Percentiles rank a stretch among this genome's conserved stretches.
phyloP scores from a whole-genome alignment of 2,329 filamentous ascomycete genomes.

The Phialophora macrospora region DNA sequence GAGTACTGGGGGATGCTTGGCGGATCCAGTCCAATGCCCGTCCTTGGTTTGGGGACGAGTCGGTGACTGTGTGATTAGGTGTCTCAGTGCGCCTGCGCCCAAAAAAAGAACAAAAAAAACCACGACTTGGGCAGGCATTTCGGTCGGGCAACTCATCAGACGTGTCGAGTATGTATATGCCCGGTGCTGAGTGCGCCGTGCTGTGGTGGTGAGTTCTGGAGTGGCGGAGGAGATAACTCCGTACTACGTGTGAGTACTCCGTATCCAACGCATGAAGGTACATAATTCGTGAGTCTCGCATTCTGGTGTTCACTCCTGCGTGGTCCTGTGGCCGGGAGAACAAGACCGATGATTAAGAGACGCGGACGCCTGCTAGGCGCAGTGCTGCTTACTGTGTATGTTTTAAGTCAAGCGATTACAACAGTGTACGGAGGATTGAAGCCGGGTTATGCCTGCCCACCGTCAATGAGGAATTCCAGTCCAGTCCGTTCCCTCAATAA shows the following conservation, averaged over 20 bases:
- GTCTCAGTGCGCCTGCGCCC: neutral
- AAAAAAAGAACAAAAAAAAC: no score
- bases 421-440: neutral
- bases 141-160: no score
- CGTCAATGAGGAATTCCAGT: neutral
- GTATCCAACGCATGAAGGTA: no score
- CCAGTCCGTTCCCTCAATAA: neutral
- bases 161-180: no score
- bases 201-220: no score
- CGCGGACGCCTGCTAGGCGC: neutral
- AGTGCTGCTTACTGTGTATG: neutral
- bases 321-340: neutral
- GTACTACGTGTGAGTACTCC: no score
- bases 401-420: neutral
- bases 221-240: no score
- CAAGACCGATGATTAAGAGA: neutral
- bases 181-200: no score
- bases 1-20: no score
- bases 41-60: neutral
- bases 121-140: no score
- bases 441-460: neutral
- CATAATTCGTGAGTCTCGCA: no score
- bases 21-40: no score
- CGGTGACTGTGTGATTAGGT: neutral
- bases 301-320: neutral